phyloP scores from a whole-genome alignment of 2,329 filamentous ascomycete species.

The Cladosporium sp. region DNA sequence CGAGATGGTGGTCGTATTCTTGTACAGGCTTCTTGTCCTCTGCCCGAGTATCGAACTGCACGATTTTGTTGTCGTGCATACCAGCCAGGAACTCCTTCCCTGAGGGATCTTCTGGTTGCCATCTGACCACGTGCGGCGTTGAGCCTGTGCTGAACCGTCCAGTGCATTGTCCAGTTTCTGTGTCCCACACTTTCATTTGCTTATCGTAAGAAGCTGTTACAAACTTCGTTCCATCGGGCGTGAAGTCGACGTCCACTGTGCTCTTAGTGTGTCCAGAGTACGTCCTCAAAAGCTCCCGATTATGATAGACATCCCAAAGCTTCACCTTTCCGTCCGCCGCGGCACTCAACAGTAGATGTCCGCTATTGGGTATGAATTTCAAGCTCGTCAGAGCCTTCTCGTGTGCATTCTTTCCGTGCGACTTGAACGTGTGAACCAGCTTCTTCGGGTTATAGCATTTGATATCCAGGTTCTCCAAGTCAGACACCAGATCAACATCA shows the following conservation, averaged over 20 bases:
- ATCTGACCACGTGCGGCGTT: conserved; percentile 89
- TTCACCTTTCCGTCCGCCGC: conserved; percentile 87
- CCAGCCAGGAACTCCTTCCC: conserved; percentile 90
- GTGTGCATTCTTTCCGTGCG: conserved; percentile 51
- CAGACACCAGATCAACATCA: conserved; percentile 75
- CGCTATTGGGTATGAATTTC: conserved; percentile 82
- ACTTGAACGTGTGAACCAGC: conserved; percentile 82
- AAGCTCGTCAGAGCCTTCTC: conserved; percentile 81
- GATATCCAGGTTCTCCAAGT: conserved; percentile 61
- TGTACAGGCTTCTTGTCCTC: conserved; percentile 65
- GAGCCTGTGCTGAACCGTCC: conserved; percentile 89
- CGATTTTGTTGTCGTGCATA: conserved; percentile 98
- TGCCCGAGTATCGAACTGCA: conserved; percentile 83
- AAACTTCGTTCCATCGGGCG: conserved; percentile 75
- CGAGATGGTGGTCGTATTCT: conserved; percentile 96
- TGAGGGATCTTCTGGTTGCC: conserved; percentile 75
- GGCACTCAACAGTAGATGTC: conserved; percentile 84
- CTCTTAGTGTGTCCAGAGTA: conserved; percentile 88
- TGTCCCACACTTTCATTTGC: conserved; percentile 97
- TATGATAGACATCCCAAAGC: conserved; percentile 91
- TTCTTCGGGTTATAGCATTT: conserved; percentile 81
- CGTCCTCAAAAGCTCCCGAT: conserved; percentile 82
- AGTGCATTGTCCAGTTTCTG: conserved; percentile 85
- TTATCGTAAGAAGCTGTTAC: conserved; percentile 89
- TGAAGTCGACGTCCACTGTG: conserved; percentile 86